Evolutionary conservation across 1,284 basidiomycete species (phyloP), one percentile per base, ranked within the genome.

Genomic region (Trichosporon sp.): DNA sequence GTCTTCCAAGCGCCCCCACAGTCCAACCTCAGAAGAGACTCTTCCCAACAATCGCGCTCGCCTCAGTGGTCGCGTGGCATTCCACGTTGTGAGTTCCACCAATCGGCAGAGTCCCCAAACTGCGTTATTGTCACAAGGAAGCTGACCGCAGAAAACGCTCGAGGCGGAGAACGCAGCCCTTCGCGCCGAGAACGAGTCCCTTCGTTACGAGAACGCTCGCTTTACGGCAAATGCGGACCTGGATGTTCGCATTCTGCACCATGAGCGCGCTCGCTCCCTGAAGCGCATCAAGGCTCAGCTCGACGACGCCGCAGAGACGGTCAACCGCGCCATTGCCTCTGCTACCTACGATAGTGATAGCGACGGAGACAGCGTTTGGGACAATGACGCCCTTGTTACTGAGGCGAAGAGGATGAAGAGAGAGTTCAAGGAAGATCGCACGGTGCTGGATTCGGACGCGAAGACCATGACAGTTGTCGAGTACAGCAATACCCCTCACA

Each of bases 91-190:
- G 40, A 43, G 40, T 43, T 4, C 40, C 4, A 4, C 14, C 40
- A 12, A 14, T 12, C 14, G 10, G 40, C 40, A 43, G 14, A 43
- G 8, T 43, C 11, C 11, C 10, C 40, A 4, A 43, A 12, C 40
- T 51, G 19, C 16, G 48, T 7, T n/a, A 19, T 19, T 26, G 26
- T 26, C 26, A 26, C 26, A 26, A 26, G 26, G 26, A 51, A 43
- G 40, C 48, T 51, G 48, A 51, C 48, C 6, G n/a, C 48, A 51
- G 48, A 51, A 51, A 51, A 19, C 48, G 19, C 48, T 51, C n/a
- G 48, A 51, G 48, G 48, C 16, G 4, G 48, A 51, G 48, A 51
- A 51, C 48, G n/a, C n/a, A 4, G 48, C 48, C 8, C 48, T 51
- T 14, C 48, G 48, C 48, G 48, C 48, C 2, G 48, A 51, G 48